Base-by-base conservation (phyloP, 176 grass and related monocot genomes). In the Melocanna baccifera region DNA sequence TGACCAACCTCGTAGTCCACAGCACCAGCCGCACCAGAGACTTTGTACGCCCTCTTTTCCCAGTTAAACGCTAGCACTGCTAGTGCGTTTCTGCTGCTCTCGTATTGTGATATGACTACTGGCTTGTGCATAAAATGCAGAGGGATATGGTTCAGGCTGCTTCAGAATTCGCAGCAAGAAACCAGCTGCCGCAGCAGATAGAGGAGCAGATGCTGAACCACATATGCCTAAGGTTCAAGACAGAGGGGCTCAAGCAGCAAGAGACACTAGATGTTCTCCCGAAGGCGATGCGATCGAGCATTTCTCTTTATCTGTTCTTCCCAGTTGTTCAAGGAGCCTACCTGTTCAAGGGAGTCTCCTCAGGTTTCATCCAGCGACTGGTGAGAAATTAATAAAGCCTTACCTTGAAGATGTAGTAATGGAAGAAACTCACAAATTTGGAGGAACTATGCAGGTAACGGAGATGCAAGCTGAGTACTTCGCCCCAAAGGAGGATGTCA, bases 1-100 rank as follows among this genome's bases (percentile, higher is more conserved):
- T 98, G 96, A 98, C 96, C 85, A 98, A 98, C 88, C 92, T 98
- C 57, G 96, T 98, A 30, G 93, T 98, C 9, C 96, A 98, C 85
- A 92, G 89, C 85, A 95, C 96, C 79, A 83, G 96, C 85, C 96
- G 93, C 80, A 98, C 96, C 87, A 91, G 91, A 83, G 92, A 93
- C 55, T 98, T 98, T 37, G 96, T 95, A 95, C n/a, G 87, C 46
- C 20, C 34, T 30, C 43, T 45, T 15, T 19, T 58, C 25, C 16
- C 50, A 53, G 50, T 18, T 53, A 20, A 53, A 53, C 6, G 20
- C 50, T 53, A 51, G 48, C 16, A 53, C 50, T 53, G 47, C 14
- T 53, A 47, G 45, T 47, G 12, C 40, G 23, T 86, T 25, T 34
- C 14, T n/a, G 19, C 40, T 79, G 61, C 10, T 78, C 9, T 14